phyloP scores from a whole-genome alignment of 441 rosid genomes.

The Pelargonium hybrid region DNA sequence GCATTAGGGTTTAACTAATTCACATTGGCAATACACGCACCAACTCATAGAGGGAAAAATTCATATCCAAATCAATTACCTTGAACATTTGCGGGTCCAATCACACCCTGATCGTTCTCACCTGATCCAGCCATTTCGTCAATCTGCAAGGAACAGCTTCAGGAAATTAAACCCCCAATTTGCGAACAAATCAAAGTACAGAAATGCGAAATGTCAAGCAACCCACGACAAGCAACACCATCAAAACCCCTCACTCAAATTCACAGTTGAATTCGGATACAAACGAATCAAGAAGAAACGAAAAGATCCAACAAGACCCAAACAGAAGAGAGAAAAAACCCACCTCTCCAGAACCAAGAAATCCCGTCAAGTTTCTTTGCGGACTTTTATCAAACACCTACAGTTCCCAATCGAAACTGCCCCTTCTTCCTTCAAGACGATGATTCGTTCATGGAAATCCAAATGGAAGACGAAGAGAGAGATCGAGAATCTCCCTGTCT shows the following conservation, averaged over 20 bases:
- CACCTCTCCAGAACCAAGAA: not conserved
- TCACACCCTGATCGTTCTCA: constrained; percentile 58
- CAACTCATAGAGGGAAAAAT: not conserved
- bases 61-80: constrained; percentile 24
- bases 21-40: not conserved
- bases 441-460: not conserved
- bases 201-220: constrained; percentile 9
- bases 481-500: not conserved
- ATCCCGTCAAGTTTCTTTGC: not conserved
- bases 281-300: not conserved
- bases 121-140: constrained; percentile 49
- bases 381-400: constrained; percentile 1
- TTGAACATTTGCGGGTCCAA: constrained; percentile 39
- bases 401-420: not conserved
- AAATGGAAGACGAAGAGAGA: not conserved
- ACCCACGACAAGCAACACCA: not conserved
- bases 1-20: constrained; percentile 10
- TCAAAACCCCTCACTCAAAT: not conserved
- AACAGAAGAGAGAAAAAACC: not conserved
- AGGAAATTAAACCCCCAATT: constrained; percentile 17
- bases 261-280: not conserved
- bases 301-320: constrained; percentile 1
- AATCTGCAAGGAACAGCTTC: constrained; percentile 19
- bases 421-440: not conserved
- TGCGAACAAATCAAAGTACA: constrained; percentile 8